Conservation (phyloP, 805 yeast species). For the Teunomyces kruisii region DNA sequence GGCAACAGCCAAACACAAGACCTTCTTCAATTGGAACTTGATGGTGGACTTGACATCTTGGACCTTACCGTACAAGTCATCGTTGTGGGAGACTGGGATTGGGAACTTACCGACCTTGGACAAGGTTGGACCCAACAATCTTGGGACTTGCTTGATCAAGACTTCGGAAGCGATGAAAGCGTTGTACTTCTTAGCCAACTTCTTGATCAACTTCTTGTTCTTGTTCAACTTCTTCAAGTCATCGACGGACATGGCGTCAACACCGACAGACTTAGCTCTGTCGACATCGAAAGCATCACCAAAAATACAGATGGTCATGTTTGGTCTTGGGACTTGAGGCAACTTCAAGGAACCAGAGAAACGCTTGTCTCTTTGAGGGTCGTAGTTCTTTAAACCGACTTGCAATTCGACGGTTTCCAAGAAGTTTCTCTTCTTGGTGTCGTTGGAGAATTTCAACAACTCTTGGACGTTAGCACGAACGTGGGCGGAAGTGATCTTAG, state of each 20-base stretch:
- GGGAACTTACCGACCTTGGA: conserved; percentile 99
- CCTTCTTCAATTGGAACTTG: conserved; percentile 99
- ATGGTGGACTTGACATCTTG: conserved; percentile 98
- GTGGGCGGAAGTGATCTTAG: conserved; percentile 87
- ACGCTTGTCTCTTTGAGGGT: conserved; percentile 99
- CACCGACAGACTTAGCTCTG: conserved; percentile 99
- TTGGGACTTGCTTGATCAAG: conserved; percentile 99
- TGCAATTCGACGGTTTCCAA: conserved; percentile 99
- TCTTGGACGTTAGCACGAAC: conserved; percentile 96
- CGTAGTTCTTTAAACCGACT: conserved; percentile 99
- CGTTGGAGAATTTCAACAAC: conserved; percentile 84
- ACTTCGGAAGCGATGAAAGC: conserved; percentile 99
- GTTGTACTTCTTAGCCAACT: conserved; percentile 99
- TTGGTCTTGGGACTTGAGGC: conserved; percentile 99
- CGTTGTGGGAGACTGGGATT: conserved; percentile 99
- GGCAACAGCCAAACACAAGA: conserved; percentile 98
- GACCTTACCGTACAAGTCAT: conserved; percentile 94
- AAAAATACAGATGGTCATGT: conserved; percentile 99
- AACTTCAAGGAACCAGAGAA: conserved; percentile 99
- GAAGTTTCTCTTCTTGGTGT: conserved; percentile 99
- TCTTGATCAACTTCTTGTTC: conserved; percentile 99
- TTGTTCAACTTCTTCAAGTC: conserved; percentile 99
- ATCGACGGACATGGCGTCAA: conserved; percentile 99
- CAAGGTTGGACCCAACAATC: conserved; percentile 99
- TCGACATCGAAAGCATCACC: conserved; percentile 99